These are phyloP conservation scores for Suillus lakei DNA, from an alignment of 768 basidiomycete species.

Conservation along the genomic window DNA sequence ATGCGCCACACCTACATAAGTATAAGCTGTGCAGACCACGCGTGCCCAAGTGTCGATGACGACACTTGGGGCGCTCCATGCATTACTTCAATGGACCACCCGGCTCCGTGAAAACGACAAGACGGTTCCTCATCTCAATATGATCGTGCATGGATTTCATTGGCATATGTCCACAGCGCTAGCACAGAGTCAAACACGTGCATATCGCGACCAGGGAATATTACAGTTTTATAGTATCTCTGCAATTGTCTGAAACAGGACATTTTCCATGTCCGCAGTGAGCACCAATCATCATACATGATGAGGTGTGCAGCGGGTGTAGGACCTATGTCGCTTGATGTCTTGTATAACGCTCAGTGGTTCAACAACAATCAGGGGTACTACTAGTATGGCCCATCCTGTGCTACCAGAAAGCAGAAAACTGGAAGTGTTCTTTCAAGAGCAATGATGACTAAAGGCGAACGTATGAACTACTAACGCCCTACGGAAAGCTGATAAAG, in stretches of 20 bases:
- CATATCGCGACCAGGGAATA: slow-evolving; percentile 12
- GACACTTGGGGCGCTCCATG: neutral
- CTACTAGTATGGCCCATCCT: slow-evolving; percentile 36
- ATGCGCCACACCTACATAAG: neutral
- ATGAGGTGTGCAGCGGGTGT: too few relatives aligned
- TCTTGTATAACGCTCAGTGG: too few relatives aligned
- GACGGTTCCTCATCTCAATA: neutral
- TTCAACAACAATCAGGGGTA: slow-evolving; percentile 38
- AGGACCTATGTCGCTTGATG: too few relatives aligned
- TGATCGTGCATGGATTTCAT: neutral
- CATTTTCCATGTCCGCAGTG: slow-evolving; percentile 15
- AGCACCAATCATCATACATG: slow-evolving; percentile 31
- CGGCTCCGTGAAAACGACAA: neutral
- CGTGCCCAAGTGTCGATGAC: neutral
- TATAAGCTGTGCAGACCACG: neutral
- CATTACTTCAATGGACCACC: neutral
- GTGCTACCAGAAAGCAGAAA: slow-evolving; percentile 32
- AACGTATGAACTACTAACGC: neutral
- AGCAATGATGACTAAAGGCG: slow-evolving; percentile 19
- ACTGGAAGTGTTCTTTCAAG: slow-evolving; percentile 20
- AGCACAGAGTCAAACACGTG: slow-evolving; percentile 17
- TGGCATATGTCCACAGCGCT: slow-evolving; percentile 44
- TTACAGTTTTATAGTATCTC: slow-evolving; percentile 15
- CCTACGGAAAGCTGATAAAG: neutral
- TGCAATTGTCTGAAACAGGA: slow-evolving; percentile 21